phyloP scores from a whole-genome alignment of 306 rosid genomes.

The Lithocarpus polystachyus region DNA sequence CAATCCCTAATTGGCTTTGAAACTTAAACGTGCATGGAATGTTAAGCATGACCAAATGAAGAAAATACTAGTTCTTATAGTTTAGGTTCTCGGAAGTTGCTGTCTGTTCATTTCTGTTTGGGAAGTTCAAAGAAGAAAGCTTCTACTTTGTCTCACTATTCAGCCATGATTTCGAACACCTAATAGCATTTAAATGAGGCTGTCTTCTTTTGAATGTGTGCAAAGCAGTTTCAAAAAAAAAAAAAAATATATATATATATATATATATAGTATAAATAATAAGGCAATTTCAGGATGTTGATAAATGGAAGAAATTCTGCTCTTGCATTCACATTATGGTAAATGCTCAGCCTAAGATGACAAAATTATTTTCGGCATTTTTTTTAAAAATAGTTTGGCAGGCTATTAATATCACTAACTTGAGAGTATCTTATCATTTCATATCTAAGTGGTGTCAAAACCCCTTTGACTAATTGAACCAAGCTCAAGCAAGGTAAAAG shows the following conservation, averaged over 20 bases:
- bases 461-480: background rate
- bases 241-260: too few relatives aligned
- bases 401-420: background rate
- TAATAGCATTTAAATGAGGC: background rate
- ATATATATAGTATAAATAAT: too few relatives aligned
- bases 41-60: background rate
- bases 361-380: background rate
- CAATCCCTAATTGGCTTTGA: background rate
- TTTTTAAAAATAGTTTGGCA: too few relatives aligned
- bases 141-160: background rate
- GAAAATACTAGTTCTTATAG: background rate
- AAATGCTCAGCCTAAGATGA: background rate
- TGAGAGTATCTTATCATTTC: background rate
- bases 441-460: slow-evolving; percentile 12
- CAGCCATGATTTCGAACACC: background rate
- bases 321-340: background rate
- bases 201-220: background rate
- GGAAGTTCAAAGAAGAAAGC: background rate
- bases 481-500: slow-evolving; percentile 26
- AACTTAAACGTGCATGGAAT: background rate
- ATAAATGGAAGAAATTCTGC: background rate
- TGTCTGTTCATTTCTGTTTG: background rate
- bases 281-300: background rate
- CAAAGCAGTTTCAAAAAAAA: background rate
- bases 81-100: background rate